Evolutionary conservation across 352 stramenopile genomes (phyloP), one percentile per base, ranked within the genome.

Genomic region (Phytophthora syringae): DNA sequence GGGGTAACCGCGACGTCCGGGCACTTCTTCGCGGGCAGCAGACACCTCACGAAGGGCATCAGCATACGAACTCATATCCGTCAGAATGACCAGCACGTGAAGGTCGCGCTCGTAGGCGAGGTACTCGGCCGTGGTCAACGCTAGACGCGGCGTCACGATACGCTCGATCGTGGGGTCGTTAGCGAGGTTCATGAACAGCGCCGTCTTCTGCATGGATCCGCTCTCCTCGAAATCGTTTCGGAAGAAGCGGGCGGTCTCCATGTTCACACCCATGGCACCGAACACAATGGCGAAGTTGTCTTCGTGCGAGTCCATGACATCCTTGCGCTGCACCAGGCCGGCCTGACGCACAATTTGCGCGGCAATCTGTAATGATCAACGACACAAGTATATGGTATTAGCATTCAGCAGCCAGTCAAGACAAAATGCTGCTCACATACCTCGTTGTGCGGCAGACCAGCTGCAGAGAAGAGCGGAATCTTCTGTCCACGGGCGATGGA

Each of bases 221-320:
- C 88, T 98, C 79, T 93, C 96, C 74, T 99, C 96, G 73, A 99
- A 99, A 82, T 99, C 96, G 68, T 97, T 98, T 55, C 96, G 90
- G 80, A 99, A 98, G 81, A 97, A 98, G 42, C 94, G 91, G 18
- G 93, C 93, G 22, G 98, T 99, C 75, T 99, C 98, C 97, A 99
- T 99, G 81, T 99, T 99, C 22, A 99, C 98, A 76, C 98, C 98
- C 98, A 99, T 99, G 70, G 98, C 98, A 69, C 97, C 98, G 73
- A 99, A 99, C 50, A 99, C 97, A 72, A 99, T 99, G 63, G 97
- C 97, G 70, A 99, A 99, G 80, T 99, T 99, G 72, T 99, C 98
- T 61, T 99, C 95, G 78, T 99, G 97, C 55, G 93, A 93, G 89
- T 99, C 97, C 70, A 98, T 95, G 20, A 98, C 97, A 65, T 99